A percentile compares a stretch with the other conserved stretches of the same genome.
phyloP scores from a whole-genome alignment of 2,329 filamentous ascomycete genomes.

The Fusarium buxicola region DNA sequence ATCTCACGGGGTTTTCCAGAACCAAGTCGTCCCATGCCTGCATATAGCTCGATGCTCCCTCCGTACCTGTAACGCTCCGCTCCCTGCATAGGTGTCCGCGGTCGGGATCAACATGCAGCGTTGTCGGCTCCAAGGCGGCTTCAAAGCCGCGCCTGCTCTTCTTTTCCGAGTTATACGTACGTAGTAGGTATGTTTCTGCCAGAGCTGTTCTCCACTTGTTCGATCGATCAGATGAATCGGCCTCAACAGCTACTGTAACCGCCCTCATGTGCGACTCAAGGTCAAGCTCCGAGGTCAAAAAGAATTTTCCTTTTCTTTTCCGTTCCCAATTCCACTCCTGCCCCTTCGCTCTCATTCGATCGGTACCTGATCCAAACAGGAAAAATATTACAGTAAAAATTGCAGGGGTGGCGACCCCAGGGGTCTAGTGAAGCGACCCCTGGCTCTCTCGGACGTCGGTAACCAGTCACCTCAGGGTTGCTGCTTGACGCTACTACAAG shows the following conservation, averaged over 20 bases:
- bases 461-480: slow-evolving; percentile 40
- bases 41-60: slow-evolving; percentile 32
- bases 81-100: slow-evolving; percentile 7
- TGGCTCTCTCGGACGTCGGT: slow-evolving; percentile 29
- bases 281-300: slow-evolving; percentile 8
- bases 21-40: slow-evolving; percentile 38
- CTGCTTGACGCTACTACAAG: slow-evolving; percentile 36
- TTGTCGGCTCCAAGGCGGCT: slow-evolving; percentile 21
- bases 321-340: slow-evolving; percentile 15
- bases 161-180: slow-evolving; percentile 3
- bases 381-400: slow-evolving; percentile 15
- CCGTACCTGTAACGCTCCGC: slow-evolving; percentile 22
- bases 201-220: slow-evolving; percentile 14
- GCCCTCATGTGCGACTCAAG: too few relatives aligned
- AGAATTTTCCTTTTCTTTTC: slow-evolving; percentile 15
- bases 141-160: slow-evolving; percentile 15
- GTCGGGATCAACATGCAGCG: slow-evolving; percentile 17
- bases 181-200: neutral
- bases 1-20: slow-evolving; percentile 32
- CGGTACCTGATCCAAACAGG: slow-evolving; percentile 32
- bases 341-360: slow-evolving; percentile 18
- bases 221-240: slow-evolving; percentile 1
- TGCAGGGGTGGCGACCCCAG: slow-evolving; percentile 20
- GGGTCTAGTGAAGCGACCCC: slow-evolving; percentile 28
- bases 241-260: too few relatives aligned